Percentiles rank a stretch among this genome's conserved stretches.
phyloP scores from a whole-genome alignment of 768 basidiomycete species.

The Tylopilus plumbeoviolaceoides region DNA sequence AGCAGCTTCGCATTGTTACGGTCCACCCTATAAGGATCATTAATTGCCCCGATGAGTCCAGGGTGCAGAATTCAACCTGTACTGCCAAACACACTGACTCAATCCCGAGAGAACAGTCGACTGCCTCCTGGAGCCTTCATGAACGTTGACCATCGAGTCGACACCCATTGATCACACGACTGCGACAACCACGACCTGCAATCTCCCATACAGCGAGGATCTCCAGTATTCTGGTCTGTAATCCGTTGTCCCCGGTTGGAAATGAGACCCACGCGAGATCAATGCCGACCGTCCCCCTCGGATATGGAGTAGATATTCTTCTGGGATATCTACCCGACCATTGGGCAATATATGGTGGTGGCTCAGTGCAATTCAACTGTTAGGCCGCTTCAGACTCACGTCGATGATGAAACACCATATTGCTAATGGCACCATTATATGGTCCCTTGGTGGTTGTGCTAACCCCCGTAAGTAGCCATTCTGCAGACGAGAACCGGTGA shows the following conservation, averaged over 20 bases:
- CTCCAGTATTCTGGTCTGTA: conserved; percentile 34
- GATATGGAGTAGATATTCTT: conserved; percentile 37
- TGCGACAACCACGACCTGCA: conserved; percentile 28
- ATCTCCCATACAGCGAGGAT: conserved; percentile 41
- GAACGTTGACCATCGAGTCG: conserved; percentile 10
- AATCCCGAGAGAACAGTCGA: conserved; percentile 33
- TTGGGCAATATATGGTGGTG: conserved; percentile 1
- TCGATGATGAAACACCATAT: conserved; percentile 32
- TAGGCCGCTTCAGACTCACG: conserved; percentile 24
- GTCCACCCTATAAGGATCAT: conserved; percentile 24
- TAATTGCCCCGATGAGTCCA: conserved; percentile 13
- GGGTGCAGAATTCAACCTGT: conserved; percentile 21
- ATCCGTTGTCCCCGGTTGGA: conserved; percentile 21
- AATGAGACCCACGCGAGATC: conserved; percentile 30
- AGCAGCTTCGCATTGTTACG: conserved; percentile 25
- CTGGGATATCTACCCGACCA: conserved; percentile 37
- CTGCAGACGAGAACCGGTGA: conserved; percentile 28
- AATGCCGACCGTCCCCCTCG: conserved; percentile 40
- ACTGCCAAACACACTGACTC: conserved; percentile 40
- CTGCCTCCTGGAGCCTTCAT: conserved; percentile 33
- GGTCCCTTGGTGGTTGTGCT: conserved; percentile 29
- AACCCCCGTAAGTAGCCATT: conserved; percentile 12
- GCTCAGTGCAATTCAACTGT: conserved; percentile 1
- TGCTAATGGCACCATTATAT: conserved; percentile 21
- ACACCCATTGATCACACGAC: conserved; percentile 4